Evolutionary conservation across 2,329 filamentous ascomycete genomes (phyloP).

Genomic region (Talaromyces funiculosus): DNA sequence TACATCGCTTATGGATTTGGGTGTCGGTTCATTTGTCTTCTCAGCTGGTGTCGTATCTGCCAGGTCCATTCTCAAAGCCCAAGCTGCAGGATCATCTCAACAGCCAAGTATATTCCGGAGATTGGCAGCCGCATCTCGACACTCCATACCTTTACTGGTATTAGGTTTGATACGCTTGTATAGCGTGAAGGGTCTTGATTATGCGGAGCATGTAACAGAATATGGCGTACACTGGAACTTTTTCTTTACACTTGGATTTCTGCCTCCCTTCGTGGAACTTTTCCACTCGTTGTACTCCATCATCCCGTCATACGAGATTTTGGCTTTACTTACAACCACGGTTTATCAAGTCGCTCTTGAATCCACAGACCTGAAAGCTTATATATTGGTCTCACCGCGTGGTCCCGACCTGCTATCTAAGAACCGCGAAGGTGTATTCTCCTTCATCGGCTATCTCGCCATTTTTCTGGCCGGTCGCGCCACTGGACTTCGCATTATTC

Average conservation of each 20-base stretch:
- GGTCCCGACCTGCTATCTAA: slow-evolving; percentile 69
- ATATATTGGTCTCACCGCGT: slow-evolving; percentile 75
- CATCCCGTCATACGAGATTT: slow-evolving; percentile 69
- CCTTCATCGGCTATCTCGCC: slow-evolving; percentile 85
- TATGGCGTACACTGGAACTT: slow-evolving; percentile 99
- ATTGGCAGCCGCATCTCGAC: slow-evolving; percentile 63
- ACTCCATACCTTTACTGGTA: slow-evolving; percentile 74
- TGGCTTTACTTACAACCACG: slow-evolving; percentile 64
- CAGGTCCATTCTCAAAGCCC: slow-evolving; percentile 68
- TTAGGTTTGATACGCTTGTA: slow-evolving; percentile 76
- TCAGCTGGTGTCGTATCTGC: slow-evolving; percentile 87
- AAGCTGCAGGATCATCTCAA: slow-evolving; percentile 44
- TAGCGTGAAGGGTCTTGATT: slow-evolving; percentile 89
- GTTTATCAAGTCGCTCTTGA: slow-evolving; percentile 72
- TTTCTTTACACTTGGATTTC: slow-evolving; percentile 87
- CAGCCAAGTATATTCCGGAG: slow-evolving; percentile 45
- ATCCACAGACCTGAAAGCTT: slow-evolving; percentile 70
- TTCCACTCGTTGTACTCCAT: slow-evolving; percentile 67
- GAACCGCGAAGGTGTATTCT: slow-evolving; percentile 94
- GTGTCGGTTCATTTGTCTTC: slow-evolving; percentile 96
- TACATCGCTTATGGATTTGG: slow-evolving; percentile 97
- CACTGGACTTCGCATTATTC: slow-evolving; percentile 72
- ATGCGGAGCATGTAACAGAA: slow-evolving; percentile 93
- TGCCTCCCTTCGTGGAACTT: slow-evolving; percentile 82
- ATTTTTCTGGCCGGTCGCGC: slow-evolving; percentile 91